Percentiles rank a stretch among this genome's conserved stretches.
Evolutionary conservation across 2,329 filamentous ascomycete genomes (phyloP).

Genomic region (Beauveria sp.): DNA sequence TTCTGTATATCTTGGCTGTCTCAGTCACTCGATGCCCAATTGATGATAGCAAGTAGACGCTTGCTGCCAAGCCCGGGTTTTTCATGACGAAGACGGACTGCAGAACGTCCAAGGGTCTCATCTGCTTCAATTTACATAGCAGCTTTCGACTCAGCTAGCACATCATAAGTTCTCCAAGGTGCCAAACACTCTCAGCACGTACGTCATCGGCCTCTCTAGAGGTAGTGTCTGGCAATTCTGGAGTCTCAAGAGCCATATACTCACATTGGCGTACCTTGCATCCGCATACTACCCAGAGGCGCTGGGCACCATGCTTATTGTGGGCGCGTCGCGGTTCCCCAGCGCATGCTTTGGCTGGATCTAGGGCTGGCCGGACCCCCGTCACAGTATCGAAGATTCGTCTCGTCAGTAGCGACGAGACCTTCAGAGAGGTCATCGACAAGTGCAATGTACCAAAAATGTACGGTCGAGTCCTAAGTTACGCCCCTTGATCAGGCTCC

Average conservation of each 20-base stretch:
- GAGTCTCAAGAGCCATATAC: conserved; percentile 91
- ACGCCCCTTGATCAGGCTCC: no score
- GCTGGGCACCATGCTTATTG: conserved; percentile 60
- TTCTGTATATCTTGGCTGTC: not conserved
- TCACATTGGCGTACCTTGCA: conserved; percentile 77
- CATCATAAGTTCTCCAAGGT: conserved; percentile 58
- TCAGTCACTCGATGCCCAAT: conserved; percentile 62
- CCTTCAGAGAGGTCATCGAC: conserved; percentile 75
- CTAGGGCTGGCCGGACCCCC: conserved; percentile 87
- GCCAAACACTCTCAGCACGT: conserved; percentile 87
- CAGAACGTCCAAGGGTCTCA: conserved; percentile 64
- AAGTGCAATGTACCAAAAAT: conserved; percentile 35
- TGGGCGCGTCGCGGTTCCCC: conserved; percentile 86
- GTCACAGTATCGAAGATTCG: conserved; percentile 95
- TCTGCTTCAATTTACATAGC: conserved; percentile 76
- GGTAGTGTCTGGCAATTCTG: conserved; percentile 91
- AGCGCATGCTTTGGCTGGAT: conserved; percentile 91
- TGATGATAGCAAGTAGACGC: conserved; percentile 56
- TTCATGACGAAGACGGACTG: conserved; percentile 46
- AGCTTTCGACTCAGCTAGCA: conserved; percentile 68
- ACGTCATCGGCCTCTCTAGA: conserved; percentile 88
- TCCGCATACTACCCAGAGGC: conserved; percentile 95
- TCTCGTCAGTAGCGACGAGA: conserved; percentile 67
- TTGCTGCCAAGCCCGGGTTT: conserved; percentile 23
- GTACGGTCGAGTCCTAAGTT: conserved; percentile 70